A percentile compares a stretch with the other conserved stretches of the same genome.
phyloP scores from a whole-genome alignment of 2,329 filamentous ascomycete species.

The Pseudovirgaria hyperparasitica region DNA sequence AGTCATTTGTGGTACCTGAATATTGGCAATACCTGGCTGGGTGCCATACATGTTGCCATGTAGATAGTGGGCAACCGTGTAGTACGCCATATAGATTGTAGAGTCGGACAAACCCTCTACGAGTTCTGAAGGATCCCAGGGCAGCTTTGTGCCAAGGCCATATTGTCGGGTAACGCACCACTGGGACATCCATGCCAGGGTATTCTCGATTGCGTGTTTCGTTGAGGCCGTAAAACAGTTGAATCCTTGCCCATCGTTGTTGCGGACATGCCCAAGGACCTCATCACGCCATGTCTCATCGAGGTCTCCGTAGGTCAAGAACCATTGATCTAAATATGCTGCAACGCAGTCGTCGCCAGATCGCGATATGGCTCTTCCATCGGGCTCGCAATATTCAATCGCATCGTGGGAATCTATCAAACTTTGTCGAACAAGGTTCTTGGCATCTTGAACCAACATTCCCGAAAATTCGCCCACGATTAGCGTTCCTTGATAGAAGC shows the following conservation, averaged over 20 bases:
- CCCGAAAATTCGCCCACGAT: too few species aligned
- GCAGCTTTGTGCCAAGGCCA: conserved; percentile 77
- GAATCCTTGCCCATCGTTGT: background rate
- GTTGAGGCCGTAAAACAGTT: background rate
- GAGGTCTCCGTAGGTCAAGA: too few species aligned
- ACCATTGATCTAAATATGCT: too few species aligned
- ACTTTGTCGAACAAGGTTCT: too few species aligned
- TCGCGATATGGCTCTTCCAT: too few species aligned
- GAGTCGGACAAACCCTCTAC: conserved; percentile 82
- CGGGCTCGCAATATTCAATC: too few species aligned
- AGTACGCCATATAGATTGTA: conserved; percentile 70
- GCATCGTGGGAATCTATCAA: too few species aligned
- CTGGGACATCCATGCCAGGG: conserved; percentile 43
- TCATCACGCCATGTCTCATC: background rate
- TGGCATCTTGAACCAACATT: too few species aligned
- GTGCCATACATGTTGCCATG: conserved; percentile 75
- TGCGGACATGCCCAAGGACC: conserved; percentile 1
- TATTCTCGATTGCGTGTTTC: background rate
- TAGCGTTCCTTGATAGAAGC: too few species aligned
- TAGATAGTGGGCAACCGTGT: conserved; percentile 44
- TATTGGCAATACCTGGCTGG: too few species aligned
- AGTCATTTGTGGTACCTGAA: conserved; percentile 71
- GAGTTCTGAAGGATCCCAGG: conserved; percentile 77
- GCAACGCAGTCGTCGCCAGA: too few species aligned
- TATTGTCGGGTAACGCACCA: conserved; percentile 86